phyloP scores from a whole-genome alignment of 495 filamentous ascomycete genomes.

The Annulohypoxylon maeteangense region DNA sequence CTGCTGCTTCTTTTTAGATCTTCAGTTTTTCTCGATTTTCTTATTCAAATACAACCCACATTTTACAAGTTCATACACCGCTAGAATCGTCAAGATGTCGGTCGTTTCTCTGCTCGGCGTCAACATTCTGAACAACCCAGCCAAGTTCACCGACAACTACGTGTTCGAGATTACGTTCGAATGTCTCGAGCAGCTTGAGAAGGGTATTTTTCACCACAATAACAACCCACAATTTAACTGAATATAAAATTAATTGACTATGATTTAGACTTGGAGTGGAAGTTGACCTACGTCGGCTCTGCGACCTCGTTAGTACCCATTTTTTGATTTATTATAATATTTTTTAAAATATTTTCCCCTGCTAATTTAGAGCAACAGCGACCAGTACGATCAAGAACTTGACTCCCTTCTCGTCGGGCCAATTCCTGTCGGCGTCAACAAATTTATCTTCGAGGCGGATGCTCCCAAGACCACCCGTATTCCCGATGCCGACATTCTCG shows the following conservation, averaged over 20 bases:
- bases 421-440: constrained; percentile 96
- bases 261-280: constrained; percentile 94
- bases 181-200: constrained; percentile 89
- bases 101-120: constrained; percentile 96
- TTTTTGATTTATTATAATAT: constrained; percentile 42
- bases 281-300: constrained; percentile 97
- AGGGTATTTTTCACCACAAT: constrained; percentile 66
- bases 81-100: constrained; percentile 74
- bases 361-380: constrained; percentile 62
- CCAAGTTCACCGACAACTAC: constrained; percentile 86
- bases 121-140: constrained; percentile 95
- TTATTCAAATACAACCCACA: neutral
- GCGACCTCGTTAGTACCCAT: constrained; percentile 81
- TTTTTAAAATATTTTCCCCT: neutral
- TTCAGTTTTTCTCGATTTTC: constrained; percentile 1
- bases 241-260: constrained; percentile 7
- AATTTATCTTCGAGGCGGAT: constrained; percentile 97
- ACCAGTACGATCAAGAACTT: constrained; percentile 97
- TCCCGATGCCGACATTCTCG: constrained; percentile 92
- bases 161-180: constrained; percentile 99
- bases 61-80: constrained; percentile 14
- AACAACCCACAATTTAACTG: neutral
- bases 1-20: neutral
- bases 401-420: constrained; percentile 96
- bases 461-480: constrained; percentile 89